These are phyloP conservation scores for Salvia rosmarinus DNA, from an alignment of 257 asterid species.

Conservation along the genomic window DNA sequence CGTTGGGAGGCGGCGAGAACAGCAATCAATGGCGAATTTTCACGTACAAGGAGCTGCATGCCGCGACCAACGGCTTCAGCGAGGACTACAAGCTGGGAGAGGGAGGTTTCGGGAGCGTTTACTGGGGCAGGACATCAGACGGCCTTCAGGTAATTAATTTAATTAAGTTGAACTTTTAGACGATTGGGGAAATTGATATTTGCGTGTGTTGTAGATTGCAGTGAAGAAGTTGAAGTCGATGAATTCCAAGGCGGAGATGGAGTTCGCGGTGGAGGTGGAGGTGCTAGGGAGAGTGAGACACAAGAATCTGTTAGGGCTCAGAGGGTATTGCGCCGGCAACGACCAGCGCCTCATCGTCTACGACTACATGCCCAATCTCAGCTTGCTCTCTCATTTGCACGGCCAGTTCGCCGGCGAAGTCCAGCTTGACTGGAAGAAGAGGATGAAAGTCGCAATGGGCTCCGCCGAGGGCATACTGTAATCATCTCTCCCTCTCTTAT, in stretches of 20 bases:
- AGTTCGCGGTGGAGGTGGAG: slow-evolving; percentile 86
- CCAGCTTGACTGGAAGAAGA: slow-evolving; percentile 72
- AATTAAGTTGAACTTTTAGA: neutral
- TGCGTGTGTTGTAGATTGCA: slow-evolving; percentile 55
- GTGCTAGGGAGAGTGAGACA: slow-evolving; percentile 85
- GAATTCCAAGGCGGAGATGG: slow-evolving; percentile 91
- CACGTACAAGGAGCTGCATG: slow-evolving; percentile 74
- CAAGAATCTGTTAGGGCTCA: slow-evolving; percentile 73
- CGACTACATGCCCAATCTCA: slow-evolving; percentile 89
- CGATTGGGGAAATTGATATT: too few species aligned
- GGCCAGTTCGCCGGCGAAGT: slow-evolving; percentile 69
- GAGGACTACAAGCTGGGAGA: slow-evolving; percentile 82
- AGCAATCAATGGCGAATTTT: slow-evolving; percentile 64
- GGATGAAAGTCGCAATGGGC: slow-evolving; percentile 70
- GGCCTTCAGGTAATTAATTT: slow-evolving; percentile 67
- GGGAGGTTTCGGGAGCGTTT: slow-evolving; percentile 92
- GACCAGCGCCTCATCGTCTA: slow-evolving; percentile 81
- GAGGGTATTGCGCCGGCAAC: slow-evolving; percentile 76
- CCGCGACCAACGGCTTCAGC: slow-evolving; percentile 79
- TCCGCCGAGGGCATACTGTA: slow-evolving; percentile 78
- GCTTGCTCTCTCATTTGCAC: slow-evolving; percentile 77
- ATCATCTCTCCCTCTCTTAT: too few species aligned
- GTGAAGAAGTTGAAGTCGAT: slow-evolving; percentile 82
- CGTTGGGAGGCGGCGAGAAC: slow-evolving; percentile 43
- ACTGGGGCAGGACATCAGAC: slow-evolving; percentile 85